These are phyloP conservation scores for Rhodamnia rubescens DNA, from an alignment of 345 rosid genomes.

Conservation along the genomic window DNA sequence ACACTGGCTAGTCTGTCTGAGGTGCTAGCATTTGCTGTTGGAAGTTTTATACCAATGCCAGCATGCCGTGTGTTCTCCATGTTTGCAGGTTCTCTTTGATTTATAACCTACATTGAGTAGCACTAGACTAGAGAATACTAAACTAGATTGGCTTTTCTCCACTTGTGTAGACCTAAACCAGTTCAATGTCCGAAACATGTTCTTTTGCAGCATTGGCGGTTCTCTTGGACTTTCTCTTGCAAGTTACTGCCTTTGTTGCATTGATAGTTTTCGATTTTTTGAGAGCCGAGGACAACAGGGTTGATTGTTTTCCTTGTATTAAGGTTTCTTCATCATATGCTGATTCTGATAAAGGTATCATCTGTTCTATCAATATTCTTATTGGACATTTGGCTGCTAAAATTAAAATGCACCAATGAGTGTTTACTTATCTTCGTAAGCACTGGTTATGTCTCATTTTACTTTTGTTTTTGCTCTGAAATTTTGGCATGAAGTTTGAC, in stretches of 20 bases:
- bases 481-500: slow-evolving; percentile 8
- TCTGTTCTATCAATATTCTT: not conserved
- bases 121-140: not conserved
- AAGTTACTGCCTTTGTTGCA: slow-evolving; percentile 96
- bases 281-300: slow-evolving; percentile 63
- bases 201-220: slow-evolving; percentile 82
- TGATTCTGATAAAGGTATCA: slow-evolving; percentile 57
- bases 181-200: slow-evolving; percentile 4
- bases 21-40: slow-evolving; percentile 94
- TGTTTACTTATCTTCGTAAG: not conserved
- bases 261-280: slow-evolving; percentile 78
- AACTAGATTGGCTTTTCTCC: not conserved
- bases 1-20: slow-evolving; percentile 96
- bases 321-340: slow-evolving; percentile 39
- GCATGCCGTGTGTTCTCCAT: slow-evolving; percentile 96
- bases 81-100: slow-evolving; percentile 65
- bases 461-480: not conserved
- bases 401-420: not conserved
- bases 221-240: slow-evolving; percentile 88
- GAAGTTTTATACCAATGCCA: slow-evolving; percentile 92
- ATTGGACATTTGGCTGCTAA: not conserved
- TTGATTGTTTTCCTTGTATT: slow-evolving; percentile 90
- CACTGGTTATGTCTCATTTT: not conserved
- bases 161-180: not conserved
- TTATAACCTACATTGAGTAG: not conserved